These are phyloP conservation scores for Marchantia paleacea DNA, from an alignment of 225 moss, liverwort and hornwort species.

Conservation along the genomic window DNA sequence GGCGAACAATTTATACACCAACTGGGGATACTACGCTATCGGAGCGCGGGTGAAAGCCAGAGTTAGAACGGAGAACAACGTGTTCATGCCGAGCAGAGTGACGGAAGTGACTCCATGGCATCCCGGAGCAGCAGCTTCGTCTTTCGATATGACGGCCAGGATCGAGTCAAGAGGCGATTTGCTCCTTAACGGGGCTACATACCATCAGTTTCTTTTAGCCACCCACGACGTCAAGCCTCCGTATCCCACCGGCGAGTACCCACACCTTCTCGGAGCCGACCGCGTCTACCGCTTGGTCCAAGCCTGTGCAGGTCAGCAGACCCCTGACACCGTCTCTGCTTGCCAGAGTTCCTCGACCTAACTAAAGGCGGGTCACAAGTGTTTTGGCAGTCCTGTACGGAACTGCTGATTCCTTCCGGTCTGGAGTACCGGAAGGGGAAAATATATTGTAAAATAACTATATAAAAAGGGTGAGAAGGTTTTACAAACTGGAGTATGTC, in stretches of 20 bases:
- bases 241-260: conserved; percentile 33
- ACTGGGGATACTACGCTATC: conserved; percentile 95
- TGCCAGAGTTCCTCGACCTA: conserved; percentile 16
- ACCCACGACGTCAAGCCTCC: conserved; percentile 43
- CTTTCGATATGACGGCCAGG: conserved; percentile 63
- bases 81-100: conserved; percentile 52
- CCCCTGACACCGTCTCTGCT: conserved; percentile 2
- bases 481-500: too few species aligned
- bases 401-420: too few species aligned
- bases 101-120: conserved; percentile 85
- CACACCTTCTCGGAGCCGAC: conserved; percentile 25
- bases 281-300: conserved; percentile 30
- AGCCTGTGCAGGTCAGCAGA: conserved; percentile 37
- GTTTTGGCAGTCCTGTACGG: not conserved
- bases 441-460: too few species aligned
- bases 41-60: conserved; percentile 71
- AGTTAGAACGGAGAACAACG: conserved; percentile 71
- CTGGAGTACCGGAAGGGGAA: too few species aligned
- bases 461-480: too few species aligned
- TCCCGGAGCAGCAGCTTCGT: conserved; percentile 41
- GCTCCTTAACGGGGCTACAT: conserved; percentile 68
- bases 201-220: conserved; percentile 62
- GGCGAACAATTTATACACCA: conserved; percentile 73
- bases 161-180: conserved; percentile 61
- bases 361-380: too few species aligned